phyloP scores from a whole-genome alignment of 2,329 filamentous ascomycete genomes.

The Colletotrichum eleusines region DNA sequence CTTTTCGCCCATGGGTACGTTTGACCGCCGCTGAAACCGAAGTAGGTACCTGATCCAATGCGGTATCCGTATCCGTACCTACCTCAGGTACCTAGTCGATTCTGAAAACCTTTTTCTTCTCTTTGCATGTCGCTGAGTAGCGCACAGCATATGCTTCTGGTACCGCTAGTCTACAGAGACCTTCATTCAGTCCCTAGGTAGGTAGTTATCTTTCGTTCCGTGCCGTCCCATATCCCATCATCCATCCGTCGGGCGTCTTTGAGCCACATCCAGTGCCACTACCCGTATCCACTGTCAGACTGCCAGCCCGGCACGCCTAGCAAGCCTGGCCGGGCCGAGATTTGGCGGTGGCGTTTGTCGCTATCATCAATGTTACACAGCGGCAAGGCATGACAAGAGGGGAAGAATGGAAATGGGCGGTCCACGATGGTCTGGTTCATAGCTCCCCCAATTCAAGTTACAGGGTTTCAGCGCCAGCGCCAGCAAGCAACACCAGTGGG shows the following conservation, averaged over 20 bases:
- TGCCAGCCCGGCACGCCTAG: too few relatives aligned
- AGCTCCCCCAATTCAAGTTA: background rate
- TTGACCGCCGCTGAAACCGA: constrained; percentile 33
- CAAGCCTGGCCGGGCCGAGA: background rate
- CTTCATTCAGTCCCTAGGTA: background rate
- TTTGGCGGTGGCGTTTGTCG: background rate
- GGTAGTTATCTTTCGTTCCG: background rate
- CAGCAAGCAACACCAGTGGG: background rate
- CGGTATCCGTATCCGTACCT: background rate
- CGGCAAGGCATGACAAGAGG: background rate
- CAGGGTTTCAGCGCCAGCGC: constrained; percentile 11
- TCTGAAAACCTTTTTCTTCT: background rate
- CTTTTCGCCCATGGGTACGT: background rate
- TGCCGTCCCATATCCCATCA: constrained; percentile 1
- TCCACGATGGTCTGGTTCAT: constrained; percentile 26
- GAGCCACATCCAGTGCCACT: background rate
- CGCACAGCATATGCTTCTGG: background rate
- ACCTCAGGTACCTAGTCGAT: background rate
- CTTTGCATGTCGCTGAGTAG: background rate
- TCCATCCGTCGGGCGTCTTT: background rate
- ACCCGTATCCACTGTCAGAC: background rate
- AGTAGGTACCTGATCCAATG: background rate
- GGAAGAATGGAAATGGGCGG: background rate
- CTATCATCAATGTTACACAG: constrained; percentile 18
- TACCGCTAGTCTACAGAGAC: background rate